Percentiles rank a stretch among this genome's conserved stretches.
Conservation (phyloP, 192 early-diverging fungal genomes). For the Linnemannia hyalina region DNA sequence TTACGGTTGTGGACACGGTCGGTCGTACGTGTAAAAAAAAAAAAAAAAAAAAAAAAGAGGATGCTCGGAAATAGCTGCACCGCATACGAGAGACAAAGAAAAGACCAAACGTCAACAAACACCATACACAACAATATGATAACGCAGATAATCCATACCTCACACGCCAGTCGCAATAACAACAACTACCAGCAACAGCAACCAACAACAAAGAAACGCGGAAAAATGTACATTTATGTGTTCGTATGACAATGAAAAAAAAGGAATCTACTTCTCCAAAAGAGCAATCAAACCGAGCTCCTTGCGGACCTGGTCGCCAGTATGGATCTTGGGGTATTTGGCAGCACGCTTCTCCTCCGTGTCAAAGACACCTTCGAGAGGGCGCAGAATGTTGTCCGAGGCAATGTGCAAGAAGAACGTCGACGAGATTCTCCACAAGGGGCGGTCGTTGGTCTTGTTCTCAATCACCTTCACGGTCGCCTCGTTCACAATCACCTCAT, state of each 20-base stretch:
- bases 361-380: constrained; percentile 62
- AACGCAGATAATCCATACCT: not conserved
- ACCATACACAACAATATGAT: not conserved
- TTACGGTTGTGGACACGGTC: not conserved
- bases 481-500: constrained; percentile 77
- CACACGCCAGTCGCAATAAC: not conserved
- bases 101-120: not conserved
- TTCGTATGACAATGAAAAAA: not conserved
- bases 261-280: constrained; percentile 44
- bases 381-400: constrained; percentile 71
- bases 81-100: not conserved
- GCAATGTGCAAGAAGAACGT: constrained; percentile 81
- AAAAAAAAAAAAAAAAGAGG: not conserved
- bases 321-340: constrained; percentile 70
- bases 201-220: no score
- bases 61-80: not conserved
- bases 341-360: constrained; percentile 63
- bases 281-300: constrained; percentile 78
- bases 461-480: constrained; percentile 66
- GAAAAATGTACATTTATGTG: not conserved
- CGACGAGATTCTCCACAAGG: constrained; percentile 79
- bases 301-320: constrained; percentile 73
- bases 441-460: constrained; percentile 65
- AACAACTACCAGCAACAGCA: not conserved
- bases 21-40: not conserved